A percentile compares a stretch with the other conserved stretches of the same genome.
These are phyloP conservation scores for Picocystis sp. DNA, from an alignment of 163 green algal species.

Conservation along the genomic window DNA sequence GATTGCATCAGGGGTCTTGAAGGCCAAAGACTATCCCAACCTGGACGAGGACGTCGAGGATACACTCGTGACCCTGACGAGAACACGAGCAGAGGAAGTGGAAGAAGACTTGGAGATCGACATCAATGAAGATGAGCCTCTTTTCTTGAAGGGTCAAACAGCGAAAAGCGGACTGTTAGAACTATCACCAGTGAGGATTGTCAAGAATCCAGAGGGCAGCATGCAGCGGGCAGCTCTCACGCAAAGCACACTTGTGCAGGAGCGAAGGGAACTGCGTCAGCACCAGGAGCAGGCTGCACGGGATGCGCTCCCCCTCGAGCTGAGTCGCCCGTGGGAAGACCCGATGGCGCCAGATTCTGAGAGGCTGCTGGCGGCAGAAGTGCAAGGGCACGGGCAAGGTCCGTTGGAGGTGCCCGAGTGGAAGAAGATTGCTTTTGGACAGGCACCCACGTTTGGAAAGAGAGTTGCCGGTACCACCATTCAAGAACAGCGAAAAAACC, in stretches of 20 bases:
- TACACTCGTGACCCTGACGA: too few species aligned
- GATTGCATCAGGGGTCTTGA: slow-evolving; percentile 70
- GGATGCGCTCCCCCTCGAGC: slow-evolving; percentile 81
- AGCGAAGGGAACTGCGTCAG: slow-evolving; percentile 81
- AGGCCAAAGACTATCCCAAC: slow-evolving; percentile 64
- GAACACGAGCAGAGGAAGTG: slow-evolving; percentile 22
- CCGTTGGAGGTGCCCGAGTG: slow-evolving; percentile 53
- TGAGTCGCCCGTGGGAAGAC: slow-evolving; percentile 89
- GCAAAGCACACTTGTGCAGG: slow-evolving; percentile 76
- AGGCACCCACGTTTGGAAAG: slow-evolving; percentile 78
- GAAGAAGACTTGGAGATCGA: slow-evolving; percentile 97
- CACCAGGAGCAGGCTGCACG: slow-evolving; percentile 85
- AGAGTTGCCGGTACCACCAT: slow-evolving; percentile 58
- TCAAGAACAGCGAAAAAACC: slow-evolving; percentile 79
- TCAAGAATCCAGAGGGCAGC: slow-evolving; percentile 93
- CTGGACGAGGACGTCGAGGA: slow-evolving; percentile 60
- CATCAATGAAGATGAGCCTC: slow-evolving; percentile 87
- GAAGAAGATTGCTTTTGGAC: slow-evolving; percentile 86
- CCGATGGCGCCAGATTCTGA: slow-evolving; percentile 69
- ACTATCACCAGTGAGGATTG: slow-evolving; percentile 84
- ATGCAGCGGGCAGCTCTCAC: slow-evolving; percentile 96
- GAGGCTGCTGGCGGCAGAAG: slow-evolving; percentile 59
- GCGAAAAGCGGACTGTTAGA: slow-evolving; percentile 45
- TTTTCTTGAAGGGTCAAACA: slow-evolving; percentile 71
- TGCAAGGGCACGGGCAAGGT: slow-evolving; percentile 44